Evolutionary conservation across 192 early-diverging fungal genomes (phyloP), one percentile per base, ranked within the genome.

Genomic region (Backusella australiensis): DNA sequence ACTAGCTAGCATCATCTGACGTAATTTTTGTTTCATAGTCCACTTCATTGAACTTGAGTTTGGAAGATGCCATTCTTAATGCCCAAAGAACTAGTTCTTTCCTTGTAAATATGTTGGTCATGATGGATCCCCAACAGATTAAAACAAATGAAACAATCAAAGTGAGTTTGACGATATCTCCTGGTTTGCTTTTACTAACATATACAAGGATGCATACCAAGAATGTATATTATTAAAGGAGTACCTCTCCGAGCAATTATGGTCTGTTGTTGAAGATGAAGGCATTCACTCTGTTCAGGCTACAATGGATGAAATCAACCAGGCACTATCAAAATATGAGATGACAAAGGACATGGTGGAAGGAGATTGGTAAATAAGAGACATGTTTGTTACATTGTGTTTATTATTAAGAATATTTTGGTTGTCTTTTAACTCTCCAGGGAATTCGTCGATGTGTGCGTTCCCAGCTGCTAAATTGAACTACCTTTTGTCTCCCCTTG

Each of bases 81-180:
- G 41, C 70, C 5, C 42, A 44, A 12, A 49, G 70, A 71, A 32
- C 44, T 2, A 49, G 70, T 49, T 49, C 70, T 34, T 71, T 71
- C 39, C 44, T 71, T 34, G 41, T 71, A 19, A 41, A 71, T 71
- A 71, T 71, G 70, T 9, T 71, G 44, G 23, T 49, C 12, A 71
- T 71, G 70, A 71, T 49, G 29, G 70, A 71, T 15, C 70, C 70
- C 9, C 70, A 71, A 34, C 70, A 71, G 26, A 49, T 71, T 26
- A 71, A 71, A 11, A 19, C 41, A 12, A 71, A 71, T 46, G 70
- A 71, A 34, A 71, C 29, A 17, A 44, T 39, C 9, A 71, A 71
- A 12, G 70, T 71, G 46, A 26, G 23, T 56, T 53, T 17, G 17
- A 1, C 6, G 17, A 8, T 39, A 39, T 39, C 9, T 11, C 9